Percentiles rank a stretch among this genome's conserved stretches.
phyloP scores from a whole-genome alignment of 768 basidiomycete species.

The Russula emetica region DNA sequence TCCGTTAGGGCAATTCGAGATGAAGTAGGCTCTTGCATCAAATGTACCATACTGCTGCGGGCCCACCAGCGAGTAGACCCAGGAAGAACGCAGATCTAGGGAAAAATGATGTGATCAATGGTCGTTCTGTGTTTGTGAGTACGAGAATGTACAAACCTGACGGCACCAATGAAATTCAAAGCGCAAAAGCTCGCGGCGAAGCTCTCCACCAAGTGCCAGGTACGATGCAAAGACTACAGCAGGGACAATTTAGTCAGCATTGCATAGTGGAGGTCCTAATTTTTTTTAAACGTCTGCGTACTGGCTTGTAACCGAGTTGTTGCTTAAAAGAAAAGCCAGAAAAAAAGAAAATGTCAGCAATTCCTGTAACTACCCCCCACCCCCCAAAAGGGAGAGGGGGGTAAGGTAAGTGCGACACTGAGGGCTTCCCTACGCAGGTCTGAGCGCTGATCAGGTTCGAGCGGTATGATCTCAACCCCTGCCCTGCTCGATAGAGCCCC shows the following conservation, averaged over 20 bases:
- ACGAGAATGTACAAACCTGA: slow-evolving; percentile 47
- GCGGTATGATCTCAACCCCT: slow-evolving; percentile 96
- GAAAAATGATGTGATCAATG: slow-evolving; percentile 7
- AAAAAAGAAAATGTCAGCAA: slow-evolving; percentile 47
- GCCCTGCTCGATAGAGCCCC: slow-evolving; percentile 36
- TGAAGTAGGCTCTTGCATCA: neutral
- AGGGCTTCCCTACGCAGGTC: slow-evolving; percentile 97
- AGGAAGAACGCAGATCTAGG: slow-evolving; percentile 71
- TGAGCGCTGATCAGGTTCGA: slow-evolving; percentile 96
- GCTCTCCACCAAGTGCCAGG: slow-evolving; percentile 77
- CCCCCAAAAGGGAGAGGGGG: slow-evolving; percentile 37
- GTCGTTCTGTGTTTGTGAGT: neutral
- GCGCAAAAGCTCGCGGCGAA: slow-evolving; percentile 86
- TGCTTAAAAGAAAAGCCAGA: slow-evolving; percentile 40
- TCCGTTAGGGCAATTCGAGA: slow-evolving; percentile 1
- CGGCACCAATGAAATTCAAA: slow-evolving; percentile 87
- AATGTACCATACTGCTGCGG: slow-evolving; percentile 74
- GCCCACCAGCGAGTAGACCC: slow-evolving; percentile 80
- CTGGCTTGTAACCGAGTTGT: slow-evolving; percentile 78
- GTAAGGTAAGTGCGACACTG: slow-evolving; percentile 54
- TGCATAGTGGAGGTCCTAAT: neutral
- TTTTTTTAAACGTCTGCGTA: slow-evolving; percentile 33
- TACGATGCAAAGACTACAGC: slow-evolving; percentile 75
- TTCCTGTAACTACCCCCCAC: slow-evolving; percentile 37
- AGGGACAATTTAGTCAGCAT: slow-evolving; percentile 5